phyloP scores from a whole-genome alignment of 805 yeast genomes.

The Diddensiella transvaalensis region DNA sequence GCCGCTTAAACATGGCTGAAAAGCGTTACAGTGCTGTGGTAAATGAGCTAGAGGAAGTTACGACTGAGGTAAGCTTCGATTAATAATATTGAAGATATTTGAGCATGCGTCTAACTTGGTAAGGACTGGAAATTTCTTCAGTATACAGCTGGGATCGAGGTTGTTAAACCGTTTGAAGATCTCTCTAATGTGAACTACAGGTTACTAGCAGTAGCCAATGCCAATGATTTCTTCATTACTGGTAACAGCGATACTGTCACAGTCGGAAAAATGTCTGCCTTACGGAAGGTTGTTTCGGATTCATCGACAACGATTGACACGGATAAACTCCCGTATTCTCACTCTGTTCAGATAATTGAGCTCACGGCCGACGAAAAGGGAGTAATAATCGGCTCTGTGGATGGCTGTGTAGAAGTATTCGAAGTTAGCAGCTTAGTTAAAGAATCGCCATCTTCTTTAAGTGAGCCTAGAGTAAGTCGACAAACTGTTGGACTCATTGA shows the following conservation, averaged over 20 bases:
- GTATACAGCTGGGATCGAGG: conserved; percentile 13
- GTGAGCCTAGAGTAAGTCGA: neutral
- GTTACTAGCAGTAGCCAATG: conserved; percentile 28
- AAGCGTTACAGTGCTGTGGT: neutral
- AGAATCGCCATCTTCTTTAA: neutral
- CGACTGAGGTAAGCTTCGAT: conserved; percentile 18
- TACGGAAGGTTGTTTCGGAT: conserved; percentile 20
- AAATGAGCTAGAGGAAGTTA: conserved; percentile 13
- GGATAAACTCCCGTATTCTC: conserved; percentile 7
- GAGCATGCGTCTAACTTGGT: neutral
- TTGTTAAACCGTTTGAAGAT: conserved; percentile 15
- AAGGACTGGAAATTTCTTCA: conserved; percentile 26
- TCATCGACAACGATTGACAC: too few relatives aligned
- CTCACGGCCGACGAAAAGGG: conserved; percentile 27
- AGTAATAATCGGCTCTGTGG: conserved; percentile 16
- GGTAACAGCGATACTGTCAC: conserved; percentile 23
- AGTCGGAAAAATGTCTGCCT: conserved; percentile 19
- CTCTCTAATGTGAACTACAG: conserved; percentile 20
- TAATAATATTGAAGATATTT: neutral
- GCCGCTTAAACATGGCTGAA: too few relatives aligned
- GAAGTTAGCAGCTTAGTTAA: conserved; percentile 4
- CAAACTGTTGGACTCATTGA: conserved; percentile 10
- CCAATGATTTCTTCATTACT: conserved; percentile 24
- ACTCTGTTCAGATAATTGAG: conserved; percentile 15
- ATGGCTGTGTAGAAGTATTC: conserved; percentile 17